A percentile compares a stretch with the other conserved stretches of the same genome.
These are phyloP conservation scores for Meyerozyma carpophila DNA, from an alignment of 1,139 yeast species.

Conservation along the genomic window DNA sequence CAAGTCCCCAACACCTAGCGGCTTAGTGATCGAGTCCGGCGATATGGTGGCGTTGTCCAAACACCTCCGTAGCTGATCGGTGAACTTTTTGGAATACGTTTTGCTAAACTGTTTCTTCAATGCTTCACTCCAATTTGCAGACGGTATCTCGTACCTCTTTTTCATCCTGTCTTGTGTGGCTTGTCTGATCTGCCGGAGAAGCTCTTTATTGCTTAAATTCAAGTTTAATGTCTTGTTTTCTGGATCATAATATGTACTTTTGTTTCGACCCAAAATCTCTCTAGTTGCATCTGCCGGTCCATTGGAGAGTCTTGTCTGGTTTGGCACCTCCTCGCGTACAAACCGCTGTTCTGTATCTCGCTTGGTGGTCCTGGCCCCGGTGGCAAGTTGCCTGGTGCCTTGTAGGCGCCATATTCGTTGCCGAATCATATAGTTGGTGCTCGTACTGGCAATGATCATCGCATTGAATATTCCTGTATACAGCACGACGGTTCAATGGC, in stretches of 20 bases:
- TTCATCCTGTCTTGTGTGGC: slow-evolving; percentile 12
- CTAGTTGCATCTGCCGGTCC: neutral
- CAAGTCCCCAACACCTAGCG: slow-evolving; percentile 34
- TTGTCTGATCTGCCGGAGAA: slow-evolving; percentile 12
- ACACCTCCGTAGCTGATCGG: slow-evolving; percentile 3
- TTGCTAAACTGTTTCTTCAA: neutral
- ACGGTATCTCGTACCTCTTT: slow-evolving; percentile 16
- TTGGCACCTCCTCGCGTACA: no score
- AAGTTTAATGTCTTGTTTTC: slow-evolving; percentile 9
- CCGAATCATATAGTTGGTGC: neutral
- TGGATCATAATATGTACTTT: slow-evolving; percentile 8
- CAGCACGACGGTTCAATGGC: neutral
- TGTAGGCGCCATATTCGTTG: neutral
- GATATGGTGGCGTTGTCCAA: slow-evolving; percentile 23
- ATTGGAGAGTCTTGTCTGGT: neutral
- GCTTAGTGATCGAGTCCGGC: slow-evolving; percentile 16
- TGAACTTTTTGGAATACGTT: neutral
- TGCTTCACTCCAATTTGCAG: slow-evolving; percentile 17
- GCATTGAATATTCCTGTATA: neutral
- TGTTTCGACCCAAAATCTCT: neutral
- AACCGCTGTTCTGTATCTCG: neutral
- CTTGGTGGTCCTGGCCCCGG: neutral
- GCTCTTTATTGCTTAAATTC: slow-evolving; percentile 4
- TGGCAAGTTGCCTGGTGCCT: neutral
- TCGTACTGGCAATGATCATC: neutral